A percentile compares a stretch with the other conserved stretches of the same genome.
phyloP scores from a whole-genome alignment of 805 yeast species.

The Candida maltosa region DNA sequence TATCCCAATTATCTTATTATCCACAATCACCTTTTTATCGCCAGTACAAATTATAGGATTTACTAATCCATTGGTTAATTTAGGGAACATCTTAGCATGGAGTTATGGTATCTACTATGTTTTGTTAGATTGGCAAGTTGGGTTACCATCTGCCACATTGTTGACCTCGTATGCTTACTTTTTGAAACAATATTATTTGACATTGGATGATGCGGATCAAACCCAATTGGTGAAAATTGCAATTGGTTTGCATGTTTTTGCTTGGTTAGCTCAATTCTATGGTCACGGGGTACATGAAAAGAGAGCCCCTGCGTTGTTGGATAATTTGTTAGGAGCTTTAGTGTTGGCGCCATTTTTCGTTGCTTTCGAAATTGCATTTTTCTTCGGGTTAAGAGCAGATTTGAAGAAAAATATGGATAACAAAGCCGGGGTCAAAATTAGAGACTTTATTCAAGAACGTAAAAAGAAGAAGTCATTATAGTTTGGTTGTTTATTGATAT shows the following conservation, averaged over 20 bases:
- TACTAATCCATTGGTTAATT: conserved; percentile 31
- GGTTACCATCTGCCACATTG: conserved; percentile 26
- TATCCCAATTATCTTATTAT: conserved; percentile 71
- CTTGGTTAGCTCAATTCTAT: conserved; percentile 83
- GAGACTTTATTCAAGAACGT: conserved; percentile 27
- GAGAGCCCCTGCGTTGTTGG: conserved; percentile 83
- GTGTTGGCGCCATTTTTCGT: conserved; percentile 92
- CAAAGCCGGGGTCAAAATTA: conserved; percentile 38
- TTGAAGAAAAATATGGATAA: conserved; percentile 49
- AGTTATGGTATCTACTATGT: conserved; percentile 59
- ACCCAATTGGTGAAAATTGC: conserved; percentile 22
- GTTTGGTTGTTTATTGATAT: neutral
- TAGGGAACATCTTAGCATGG: conserved; percentile 45
- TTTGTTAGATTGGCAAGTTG: conserved; percentile 47
- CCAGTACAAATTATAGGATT: conserved; percentile 15
- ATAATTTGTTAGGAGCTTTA: conserved; percentile 78
- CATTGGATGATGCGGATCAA: conserved; percentile 6
- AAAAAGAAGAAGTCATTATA: conserved; percentile 4
- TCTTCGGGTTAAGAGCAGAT: conserved; percentile 57
- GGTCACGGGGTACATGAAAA: conserved; percentile 85
- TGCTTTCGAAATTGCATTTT: conserved; percentile 69
- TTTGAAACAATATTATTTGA: conserved; percentile 18
- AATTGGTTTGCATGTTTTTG: conserved; percentile 41
- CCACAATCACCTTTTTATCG: conserved; percentile 44
- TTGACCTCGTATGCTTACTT: conserved; percentile 20